These are phyloP conservation scores for Blastobotrys niveus DNA, from an alignment of 1,139 yeast species.

Conservation along the genomic window DNA sequence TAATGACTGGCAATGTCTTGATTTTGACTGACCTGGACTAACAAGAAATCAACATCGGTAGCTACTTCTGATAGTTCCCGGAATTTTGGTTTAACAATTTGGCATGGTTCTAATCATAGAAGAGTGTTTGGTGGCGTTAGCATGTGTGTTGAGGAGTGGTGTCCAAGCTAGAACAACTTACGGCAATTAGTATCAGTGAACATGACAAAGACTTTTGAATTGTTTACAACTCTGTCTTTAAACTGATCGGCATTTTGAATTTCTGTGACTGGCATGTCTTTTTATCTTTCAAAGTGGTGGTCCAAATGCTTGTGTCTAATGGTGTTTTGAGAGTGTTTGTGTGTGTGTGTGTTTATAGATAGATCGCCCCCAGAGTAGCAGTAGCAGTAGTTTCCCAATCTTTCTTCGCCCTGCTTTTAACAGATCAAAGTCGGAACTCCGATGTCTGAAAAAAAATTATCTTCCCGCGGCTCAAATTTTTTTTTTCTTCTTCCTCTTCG, in stretches of 20 bases:
- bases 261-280: neutral
- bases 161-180: too few species aligned
- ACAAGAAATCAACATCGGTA: slow-evolving; percentile 50
- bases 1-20: slow-evolving; percentile 63
- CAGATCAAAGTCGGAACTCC: neutral
- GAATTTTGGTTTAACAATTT: slow-evolving; percentile 85
- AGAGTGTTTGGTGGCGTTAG: neutral
- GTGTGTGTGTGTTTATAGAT: neutral
- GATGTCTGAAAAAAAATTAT: neutral
- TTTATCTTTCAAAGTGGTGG: neutral
- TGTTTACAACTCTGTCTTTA: slow-evolving; percentile 16
- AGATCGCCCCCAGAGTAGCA: too few species aligned
- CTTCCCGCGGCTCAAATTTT: neutral
- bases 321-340: neutral
- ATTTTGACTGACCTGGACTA: slow-evolving; percentile 57
- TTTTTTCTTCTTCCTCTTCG: neutral
- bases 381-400: too few species aligned
- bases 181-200: slow-evolving; percentile 94
- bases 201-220: slow-evolving; percentile 57
- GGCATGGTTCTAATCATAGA: too few species aligned
- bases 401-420: neutral
- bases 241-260: slow-evolving; percentile 13
- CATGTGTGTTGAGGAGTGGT: neutral
- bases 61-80: slow-evolving; percentile 56
- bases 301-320: too few species aligned